Evolutionary conservation across 2,329 filamentous ascomycete species (phyloP).

Genomic region (Keithomyces neogunnii): DNA sequence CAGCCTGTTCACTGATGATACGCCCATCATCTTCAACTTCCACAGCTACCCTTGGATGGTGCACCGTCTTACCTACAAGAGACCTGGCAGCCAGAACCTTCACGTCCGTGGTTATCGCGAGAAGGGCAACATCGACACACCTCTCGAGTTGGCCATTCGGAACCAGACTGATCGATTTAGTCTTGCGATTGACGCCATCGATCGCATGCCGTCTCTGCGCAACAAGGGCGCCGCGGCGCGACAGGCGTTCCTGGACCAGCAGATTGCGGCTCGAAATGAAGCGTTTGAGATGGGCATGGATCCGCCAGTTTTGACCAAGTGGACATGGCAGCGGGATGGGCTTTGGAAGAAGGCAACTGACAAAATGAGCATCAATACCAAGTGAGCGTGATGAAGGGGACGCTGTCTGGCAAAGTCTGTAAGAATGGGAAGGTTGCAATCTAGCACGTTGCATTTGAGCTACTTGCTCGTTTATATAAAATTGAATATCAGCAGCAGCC

Average conservation of each 20-base stretch:
- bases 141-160: conserved; percentile 67
- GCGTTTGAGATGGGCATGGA: conserved; percentile 66
- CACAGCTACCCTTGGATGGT: conserved; percentile 77
- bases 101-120: conserved; percentile 74
- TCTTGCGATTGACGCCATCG: conserved; percentile 68
- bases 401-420: background rate
- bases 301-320: conserved; percentile 55
- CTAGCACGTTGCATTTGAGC: too few species aligned
- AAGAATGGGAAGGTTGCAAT: conserved; percentile 14
- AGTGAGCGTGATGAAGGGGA: background rate
- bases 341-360: conserved; percentile 25
- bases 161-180: conserved; percentile 73
- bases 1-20: conserved; percentile 63
- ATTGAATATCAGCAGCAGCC: too few species aligned
- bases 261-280: conserved; percentile 54
- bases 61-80: conserved; percentile 68
- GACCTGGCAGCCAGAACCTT: conserved; percentile 57
- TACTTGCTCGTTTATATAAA: too few species aligned
- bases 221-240: conserved; percentile 56
- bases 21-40: conserved; percentile 75
- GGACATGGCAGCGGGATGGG: conserved; percentile 51
- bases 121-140: conserved; percentile 79
- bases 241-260: conserved; percentile 55
- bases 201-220: conserved; percentile 52
- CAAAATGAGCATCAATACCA: background rate